Evolutionary conservation across 495 filamentous ascomycete species (phyloP).

Genomic region (Penicillium waksmanii): DNA sequence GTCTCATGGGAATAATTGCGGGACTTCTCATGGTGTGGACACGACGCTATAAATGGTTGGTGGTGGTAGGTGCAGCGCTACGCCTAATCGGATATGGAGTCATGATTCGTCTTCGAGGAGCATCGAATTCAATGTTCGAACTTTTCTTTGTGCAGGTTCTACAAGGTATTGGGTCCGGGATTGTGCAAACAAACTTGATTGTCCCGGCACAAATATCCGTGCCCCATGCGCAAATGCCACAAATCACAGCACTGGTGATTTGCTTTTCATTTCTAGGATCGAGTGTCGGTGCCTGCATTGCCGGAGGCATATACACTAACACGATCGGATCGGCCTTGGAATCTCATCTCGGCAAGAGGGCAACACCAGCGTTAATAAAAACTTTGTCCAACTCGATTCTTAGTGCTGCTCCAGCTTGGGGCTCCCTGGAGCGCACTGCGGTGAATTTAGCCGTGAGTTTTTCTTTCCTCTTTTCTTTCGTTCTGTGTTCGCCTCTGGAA

Average conservation of each 20-base stretch:
- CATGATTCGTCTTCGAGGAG: conserved; percentile 52
- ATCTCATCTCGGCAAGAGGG: conserved; percentile 33
- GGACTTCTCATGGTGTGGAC: conserved; percentile 47
- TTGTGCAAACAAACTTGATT: conserved; percentile 48
- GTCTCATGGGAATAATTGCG: conserved; percentile 42
- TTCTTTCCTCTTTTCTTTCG: not conserved
- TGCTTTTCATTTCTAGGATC: conserved; percentile 47
- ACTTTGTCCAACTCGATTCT: conserved; percentile 50
- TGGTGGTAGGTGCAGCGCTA: conserved; percentile 40
- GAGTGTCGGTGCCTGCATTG: conserved; percentile 52
- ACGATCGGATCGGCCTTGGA: conserved; percentile 37
- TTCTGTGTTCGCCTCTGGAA: not conserved
- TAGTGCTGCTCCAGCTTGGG: conserved; percentile 44
- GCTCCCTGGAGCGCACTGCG: conserved; percentile 40
- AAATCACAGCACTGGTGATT: conserved; percentile 50
- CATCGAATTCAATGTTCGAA: conserved; percentile 46
- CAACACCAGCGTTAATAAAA: conserved; percentile 30
- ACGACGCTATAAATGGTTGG: conserved; percentile 51
- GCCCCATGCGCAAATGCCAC: conserved; percentile 48
- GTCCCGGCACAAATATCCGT: conserved; percentile 50
- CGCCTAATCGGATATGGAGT: conserved; percentile 53
- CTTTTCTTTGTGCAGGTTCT: conserved; percentile 52
- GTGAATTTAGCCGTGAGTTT: conserved; percentile 45
- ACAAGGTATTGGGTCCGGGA: conserved; percentile 52
- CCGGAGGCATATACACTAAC: conserved; percentile 52